These are phyloP conservation scores for Plasmodium fragile DNA, from an alignment of 169 alveolate species.

Conservation along the genomic window DNA sequence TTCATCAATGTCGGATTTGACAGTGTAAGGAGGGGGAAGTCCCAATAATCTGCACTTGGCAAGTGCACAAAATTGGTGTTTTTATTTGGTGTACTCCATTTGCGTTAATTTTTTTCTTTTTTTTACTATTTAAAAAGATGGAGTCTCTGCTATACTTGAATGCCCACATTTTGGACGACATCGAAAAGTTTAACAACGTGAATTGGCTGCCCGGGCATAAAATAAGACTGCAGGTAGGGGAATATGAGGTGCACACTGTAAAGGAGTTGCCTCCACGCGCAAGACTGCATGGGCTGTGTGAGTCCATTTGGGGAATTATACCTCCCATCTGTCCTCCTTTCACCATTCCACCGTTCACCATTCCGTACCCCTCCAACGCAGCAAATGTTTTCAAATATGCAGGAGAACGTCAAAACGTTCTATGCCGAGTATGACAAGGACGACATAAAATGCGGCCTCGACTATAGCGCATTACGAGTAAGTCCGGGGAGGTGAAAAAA, in stretches of 20 bases:
- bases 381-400: slow-evolving; percentile 63
- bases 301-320: background rate
- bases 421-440: slow-evolving; percentile 35
- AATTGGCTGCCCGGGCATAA: slow-evolving; percentile 93
- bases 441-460: background rate
- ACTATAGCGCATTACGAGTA: slow-evolving; percentile 10
- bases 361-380: background rate
- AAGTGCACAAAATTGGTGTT: background rate
- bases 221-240: slow-evolving; percentile 77
- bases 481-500: background rate
- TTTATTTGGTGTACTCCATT: slow-evolving; percentile 4
- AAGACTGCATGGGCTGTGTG: background rate
- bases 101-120: slow-evolving; percentile 10
- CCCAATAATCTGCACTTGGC: background rate
- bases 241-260: background rate
- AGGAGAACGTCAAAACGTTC: slow-evolving; percentile 40
- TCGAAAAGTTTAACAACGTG: slow-evolving; percentile 87
- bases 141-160: slow-evolving; percentile 88
- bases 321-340: background rate
- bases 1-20: slow-evolving; percentile 92
- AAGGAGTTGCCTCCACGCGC: background rate
- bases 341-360: background rate
- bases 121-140: slow-evolving; percentile 25
- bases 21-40: slow-evolving; percentile 76
- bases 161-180: slow-evolving; percentile 87